Base-by-base conservation (phyloP, 306 rosid genomes). In the Castanea mollissima region DNA sequence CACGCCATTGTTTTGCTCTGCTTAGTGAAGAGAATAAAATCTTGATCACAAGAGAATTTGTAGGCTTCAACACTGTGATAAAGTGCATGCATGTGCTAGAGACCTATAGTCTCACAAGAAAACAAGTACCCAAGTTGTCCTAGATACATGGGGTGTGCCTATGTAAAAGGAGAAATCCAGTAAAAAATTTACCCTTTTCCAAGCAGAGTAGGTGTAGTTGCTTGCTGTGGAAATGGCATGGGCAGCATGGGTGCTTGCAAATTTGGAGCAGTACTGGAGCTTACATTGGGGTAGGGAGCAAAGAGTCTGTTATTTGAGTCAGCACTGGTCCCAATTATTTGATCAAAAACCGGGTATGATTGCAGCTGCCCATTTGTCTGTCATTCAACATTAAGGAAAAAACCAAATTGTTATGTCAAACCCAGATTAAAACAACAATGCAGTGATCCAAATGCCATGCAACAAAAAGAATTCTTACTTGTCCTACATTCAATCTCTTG, bases 1-100 rank as follows among this genome's bases (percentile, higher is more conserved):
- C 87, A 58, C 94, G 92, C 97, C 99, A 95, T 88, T 95, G 99
- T 88, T 92, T 91, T 67, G 97, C 99, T 72, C 99, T 95, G 91
- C 74, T 25, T 75, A 57, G 80, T 74, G 79, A 79, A 83, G 23
- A 13, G 69, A 79, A 59, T 55, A 35, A 56, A 78, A 80, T 71
- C 44, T 29, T 49, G 21, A 49, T 69, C 56, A 55, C 31, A 21
- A 20, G n/a, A 55, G 75, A 6, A 34, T 18, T 68, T 29, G 72
- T 10, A 3, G 29, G 38, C 38, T n/a, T 19, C 13, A 21, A 35
- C 23, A 59, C 19, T 32, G 20, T 3, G 49, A 58, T 8, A 32
- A 55, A 29, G 25, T 25, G 10, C 20, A 14, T 65, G 23, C 34
- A 29, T 65, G 23, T 19, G 35, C 52, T 56, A 51, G 62, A 71